Percentiles rank a stretch among this genome's conserved stretches.
Conservation (phyloP, 805 yeast species). For the Ogataea degrootiae region DNA sequence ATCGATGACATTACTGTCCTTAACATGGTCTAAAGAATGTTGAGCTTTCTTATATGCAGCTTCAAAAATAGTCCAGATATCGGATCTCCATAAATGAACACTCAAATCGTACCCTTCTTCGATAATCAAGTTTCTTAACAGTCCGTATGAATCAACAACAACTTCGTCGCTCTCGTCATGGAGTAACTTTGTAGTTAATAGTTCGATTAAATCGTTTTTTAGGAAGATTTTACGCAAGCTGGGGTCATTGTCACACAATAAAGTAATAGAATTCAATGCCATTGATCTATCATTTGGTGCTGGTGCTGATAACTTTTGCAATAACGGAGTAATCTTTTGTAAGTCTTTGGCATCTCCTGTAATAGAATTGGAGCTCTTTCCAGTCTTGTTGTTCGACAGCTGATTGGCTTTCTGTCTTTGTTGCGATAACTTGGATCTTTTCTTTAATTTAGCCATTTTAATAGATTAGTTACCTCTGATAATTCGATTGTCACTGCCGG, state of each 20-base stretch:
- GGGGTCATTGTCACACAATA: slow-evolving; percentile 61
- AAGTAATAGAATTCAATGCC: slow-evolving; percentile 70
- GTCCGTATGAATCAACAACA: slow-evolving; percentile 74
- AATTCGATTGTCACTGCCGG: neutral
- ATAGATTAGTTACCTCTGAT: neutral
- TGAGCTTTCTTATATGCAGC: slow-evolving; percentile 47
- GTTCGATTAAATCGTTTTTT: slow-evolving; percentile 66
- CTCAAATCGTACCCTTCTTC: slow-evolving; percentile 88
- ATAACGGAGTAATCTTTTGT: slow-evolving; percentile 59
- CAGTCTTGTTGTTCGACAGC: neutral
- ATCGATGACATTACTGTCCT: slow-evolving; percentile 20
- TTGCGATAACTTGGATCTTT: slow-evolving; percentile 49
- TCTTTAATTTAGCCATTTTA: slow-evolving; percentile 72
- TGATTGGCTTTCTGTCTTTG: slow-evolving; percentile 18
- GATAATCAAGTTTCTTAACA: slow-evolving; percentile 71
- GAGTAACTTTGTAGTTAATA: slow-evolving; percentile 57
- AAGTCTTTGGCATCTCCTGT: slow-evolving; percentile 33
- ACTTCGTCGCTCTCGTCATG: slow-evolving; percentile 70
- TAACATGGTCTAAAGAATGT: slow-evolving; percentile 42
- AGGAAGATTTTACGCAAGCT: slow-evolving; percentile 57
- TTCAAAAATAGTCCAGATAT: slow-evolving; percentile 63
- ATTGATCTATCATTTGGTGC: slow-evolving; percentile 69
- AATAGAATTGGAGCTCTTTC: slow-evolving; percentile 26
- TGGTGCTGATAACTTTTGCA: slow-evolving; percentile 57
- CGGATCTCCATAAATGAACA: slow-evolving; percentile 68